Conservation (phyloP, 257 asterid species). For the Solanum pinnatisectum region DNA sequence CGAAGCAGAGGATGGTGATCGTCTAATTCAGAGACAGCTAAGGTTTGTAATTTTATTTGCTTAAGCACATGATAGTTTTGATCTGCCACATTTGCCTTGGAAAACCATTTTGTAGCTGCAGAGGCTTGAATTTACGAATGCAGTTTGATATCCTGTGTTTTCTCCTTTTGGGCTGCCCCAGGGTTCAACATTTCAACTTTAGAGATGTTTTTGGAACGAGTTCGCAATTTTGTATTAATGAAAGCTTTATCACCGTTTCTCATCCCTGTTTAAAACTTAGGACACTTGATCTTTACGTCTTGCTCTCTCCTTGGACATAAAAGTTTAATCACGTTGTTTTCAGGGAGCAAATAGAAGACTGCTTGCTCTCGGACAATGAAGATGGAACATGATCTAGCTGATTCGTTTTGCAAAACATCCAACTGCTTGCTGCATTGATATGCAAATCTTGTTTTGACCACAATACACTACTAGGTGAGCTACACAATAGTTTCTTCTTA, state of each 20-base stretch:
- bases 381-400: constrained; percentile 31
- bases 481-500: background rate
- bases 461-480: background rate
- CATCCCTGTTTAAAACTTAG: background rate
- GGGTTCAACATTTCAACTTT: background rate
- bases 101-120: background rate
- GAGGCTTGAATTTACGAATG: background rate
- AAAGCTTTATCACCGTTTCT: background rate
- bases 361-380: constrained; percentile 54
- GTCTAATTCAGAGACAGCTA: constrained; percentile 15
- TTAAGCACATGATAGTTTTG: background rate
- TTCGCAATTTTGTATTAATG: background rate
- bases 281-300: background rate
- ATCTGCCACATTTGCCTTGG: background rate
- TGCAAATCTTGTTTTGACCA: background rate
- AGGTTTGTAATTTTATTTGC: constrained; percentile 30
- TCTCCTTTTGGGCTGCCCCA: background rate
- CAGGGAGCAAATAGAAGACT: constrained; percentile 77
- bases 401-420: background rate
- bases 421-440: background rate
- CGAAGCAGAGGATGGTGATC: constrained; percentile 10
- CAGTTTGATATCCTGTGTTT: background rate
- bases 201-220: background rate
- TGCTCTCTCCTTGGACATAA: background rate
- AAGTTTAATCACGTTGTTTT: background rate